A percentile compares a stretch with the other conserved stretches of the same genome.
Conservation (phyloP, 1,284 basidiomycete species). For the Ganoderma meredithae region DNA sequence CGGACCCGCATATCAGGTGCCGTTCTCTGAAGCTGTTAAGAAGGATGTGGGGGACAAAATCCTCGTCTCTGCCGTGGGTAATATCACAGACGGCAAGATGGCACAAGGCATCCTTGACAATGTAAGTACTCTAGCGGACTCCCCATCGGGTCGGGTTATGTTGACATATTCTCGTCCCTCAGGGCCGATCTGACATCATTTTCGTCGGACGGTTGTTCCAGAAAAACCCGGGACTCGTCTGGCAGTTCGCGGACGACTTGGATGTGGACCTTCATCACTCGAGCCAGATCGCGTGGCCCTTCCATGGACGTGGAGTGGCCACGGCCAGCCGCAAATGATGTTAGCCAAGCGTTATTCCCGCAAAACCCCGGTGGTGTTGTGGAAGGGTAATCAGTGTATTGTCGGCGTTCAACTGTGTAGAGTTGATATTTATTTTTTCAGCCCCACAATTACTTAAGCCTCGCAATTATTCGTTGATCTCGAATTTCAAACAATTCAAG, state of each 20-base stretch:
- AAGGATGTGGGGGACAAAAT: constrained; percentile 47
- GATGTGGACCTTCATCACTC: constrained; percentile 53
- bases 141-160: not conserved
- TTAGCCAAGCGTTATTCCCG: not conserved
- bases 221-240: constrained; percentile 59
- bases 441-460: too few relatives aligned
- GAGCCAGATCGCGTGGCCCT: constrained; percentile 59
- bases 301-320: constrained; percentile 33
- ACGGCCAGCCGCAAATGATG: constrained; percentile 1
- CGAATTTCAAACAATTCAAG: not conserved
- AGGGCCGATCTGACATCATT: constrained; percentile 46
- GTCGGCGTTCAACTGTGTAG: not conserved
- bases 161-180: not conserved
- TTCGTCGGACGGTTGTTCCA: constrained; percentile 62
- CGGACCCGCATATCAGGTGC: constrained; percentile 51
- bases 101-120: constrained; percentile 65
- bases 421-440: too few relatives aligned
- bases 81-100: constrained; percentile 59
- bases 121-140: constrained; percentile 13
- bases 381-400: not conserved
- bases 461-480: not conserved
- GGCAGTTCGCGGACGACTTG: constrained; percentile 59
- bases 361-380: not conserved
- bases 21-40: constrained; percentile 57
- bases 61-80: constrained; percentile 63